Evolutionary conservation across 768 basidiomycete genomes (phyloP).

Genomic region (Daedaleopsis sinensis): DNA sequence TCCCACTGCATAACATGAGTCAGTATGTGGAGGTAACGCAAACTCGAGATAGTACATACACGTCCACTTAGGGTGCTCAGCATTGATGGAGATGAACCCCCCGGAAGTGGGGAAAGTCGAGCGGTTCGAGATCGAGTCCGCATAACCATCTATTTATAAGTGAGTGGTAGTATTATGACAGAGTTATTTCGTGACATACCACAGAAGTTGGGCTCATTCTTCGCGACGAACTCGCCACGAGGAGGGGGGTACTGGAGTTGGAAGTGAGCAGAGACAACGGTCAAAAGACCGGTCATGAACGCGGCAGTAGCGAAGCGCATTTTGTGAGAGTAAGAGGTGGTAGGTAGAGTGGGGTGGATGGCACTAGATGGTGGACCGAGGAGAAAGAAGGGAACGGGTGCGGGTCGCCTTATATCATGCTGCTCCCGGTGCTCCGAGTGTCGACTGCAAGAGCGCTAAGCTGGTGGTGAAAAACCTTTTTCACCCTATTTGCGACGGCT

Average conservation of each 20-base stretch:
- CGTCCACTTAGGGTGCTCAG: conserved; percentile 65
- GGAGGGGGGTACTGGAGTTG: conserved; percentile 76
- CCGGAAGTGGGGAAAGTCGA: conserved; percentile 68
- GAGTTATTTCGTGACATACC: too few relatives aligned
- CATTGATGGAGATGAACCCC: conserved; percentile 64
- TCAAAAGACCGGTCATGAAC: conserved; percentile 39
- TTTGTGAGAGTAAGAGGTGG: conserved; percentile 1
- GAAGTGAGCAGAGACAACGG: conserved; percentile 62
- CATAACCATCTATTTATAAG: conserved; percentile 63
- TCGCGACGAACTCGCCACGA: conserved; percentile 68
- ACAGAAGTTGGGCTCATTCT: conserved; percentile 64
- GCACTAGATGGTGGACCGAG: conserved; percentile 1
- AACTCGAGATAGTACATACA: conserved; percentile 39
- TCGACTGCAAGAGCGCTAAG: conserved; percentile 14
- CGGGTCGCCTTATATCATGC: conserved; percentile 18
- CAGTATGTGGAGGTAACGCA: neutral
- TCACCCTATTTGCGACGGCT: conserved; percentile 27
- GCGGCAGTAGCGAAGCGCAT: conserved; percentile 42
- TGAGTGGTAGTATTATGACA: too few relatives aligned
- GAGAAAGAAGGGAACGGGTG: conserved; percentile 3
- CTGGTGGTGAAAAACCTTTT: conserved; percentile 30
- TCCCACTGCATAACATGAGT: conserved; percentile 42
- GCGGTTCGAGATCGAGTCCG: conserved; percentile 51
- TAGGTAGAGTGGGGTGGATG: neutral
- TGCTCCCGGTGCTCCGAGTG: conserved; percentile 1